Percentiles rank a stretch among this genome's conserved stretches.
These are phyloP conservation scores for Pycnococcus provasolii DNA, from an alignment of 139 green algal species.

Conservation along the genomic window DNA sequence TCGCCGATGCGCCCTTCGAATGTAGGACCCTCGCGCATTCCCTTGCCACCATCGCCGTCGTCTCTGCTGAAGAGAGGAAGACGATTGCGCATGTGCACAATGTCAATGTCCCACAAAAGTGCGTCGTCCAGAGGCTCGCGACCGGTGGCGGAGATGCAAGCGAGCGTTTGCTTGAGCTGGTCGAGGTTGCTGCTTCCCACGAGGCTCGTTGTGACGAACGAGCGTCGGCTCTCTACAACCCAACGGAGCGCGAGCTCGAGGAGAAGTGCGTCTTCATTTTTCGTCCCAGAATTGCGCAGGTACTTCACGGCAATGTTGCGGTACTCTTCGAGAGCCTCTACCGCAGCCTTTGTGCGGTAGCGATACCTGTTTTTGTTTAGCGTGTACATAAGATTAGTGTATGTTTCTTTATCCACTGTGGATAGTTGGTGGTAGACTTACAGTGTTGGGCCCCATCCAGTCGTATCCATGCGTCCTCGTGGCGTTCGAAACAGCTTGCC, in stretches of 20 bases:
- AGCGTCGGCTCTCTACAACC: background rate
- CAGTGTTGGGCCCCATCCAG: constrained; percentile 17
- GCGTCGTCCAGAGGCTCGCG: background rate
- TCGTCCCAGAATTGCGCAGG: background rate
- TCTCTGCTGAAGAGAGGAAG: constrained; percentile 19
- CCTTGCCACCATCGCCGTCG: background rate
- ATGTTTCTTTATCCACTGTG: too few species aligned
- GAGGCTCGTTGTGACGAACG: constrained; percentile 12
- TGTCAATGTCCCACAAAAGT: constrained; percentile 20
- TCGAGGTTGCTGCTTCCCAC: constrained; percentile 9
- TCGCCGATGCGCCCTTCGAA: constrained; percentile 8
- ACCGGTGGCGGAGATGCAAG: background rate
- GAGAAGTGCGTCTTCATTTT: constrained; percentile 7
- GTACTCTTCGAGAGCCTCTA: constrained; percentile 8
- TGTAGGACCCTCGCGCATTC: background rate
- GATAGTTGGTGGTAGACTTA: too few species aligned
- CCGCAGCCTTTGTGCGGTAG: constrained; percentile 12
- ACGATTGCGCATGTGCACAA: constrained; percentile 27
- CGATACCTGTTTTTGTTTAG: background rate
- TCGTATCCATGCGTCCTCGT: constrained; percentile 15
- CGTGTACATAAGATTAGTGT: too few species aligned
- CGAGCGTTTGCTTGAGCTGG: constrained; percentile 15
- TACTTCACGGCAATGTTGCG: background rate
- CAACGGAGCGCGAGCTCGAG: constrained; percentile 15
- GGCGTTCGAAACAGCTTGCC: too few species aligned